A percentile compares a stretch with the other conserved stretches of the same genome.
These are phyloP conservation scores for Apostasia ramifera DNA, from an alignment of 106 monocot genomes.

Conservation along the genomic window DNA sequence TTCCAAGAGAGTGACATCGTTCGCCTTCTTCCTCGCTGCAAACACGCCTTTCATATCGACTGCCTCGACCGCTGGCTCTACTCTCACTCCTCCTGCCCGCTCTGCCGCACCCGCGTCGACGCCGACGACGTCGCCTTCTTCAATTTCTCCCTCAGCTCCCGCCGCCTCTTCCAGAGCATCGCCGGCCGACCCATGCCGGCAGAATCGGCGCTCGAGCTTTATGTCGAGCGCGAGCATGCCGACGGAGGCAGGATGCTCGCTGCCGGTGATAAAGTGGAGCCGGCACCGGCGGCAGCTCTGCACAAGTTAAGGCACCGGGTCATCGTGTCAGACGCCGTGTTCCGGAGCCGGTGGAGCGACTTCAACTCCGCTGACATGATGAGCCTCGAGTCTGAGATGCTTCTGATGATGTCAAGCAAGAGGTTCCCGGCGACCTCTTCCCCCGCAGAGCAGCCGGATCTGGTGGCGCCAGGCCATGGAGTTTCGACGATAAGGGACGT, in stretches of 20 bases:
- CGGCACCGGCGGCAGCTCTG: background rate
- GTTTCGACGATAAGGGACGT: constrained; percentile 19
- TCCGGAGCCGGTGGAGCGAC: constrained; percentile 85
- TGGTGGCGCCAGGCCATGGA: background rate
- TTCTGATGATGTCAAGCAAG: constrained; percentile 33
- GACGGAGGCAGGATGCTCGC: no score
- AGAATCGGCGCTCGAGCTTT: constrained; percentile 22
- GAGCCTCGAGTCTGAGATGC: constrained; percentile 68
- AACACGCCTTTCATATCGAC: constrained; percentile 71
- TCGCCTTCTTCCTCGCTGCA: constrained; percentile 65
- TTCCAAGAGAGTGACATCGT: constrained; percentile 53
- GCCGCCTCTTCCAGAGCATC: constrained; percentile 16
- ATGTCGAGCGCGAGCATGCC: constrained; percentile 42
- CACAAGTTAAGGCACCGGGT: constrained; percentile 69
- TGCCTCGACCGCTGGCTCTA: constrained; percentile 87
- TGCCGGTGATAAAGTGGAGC: no score
- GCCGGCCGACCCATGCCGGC: background rate
- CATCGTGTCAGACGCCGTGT: constrained; percentile 56
- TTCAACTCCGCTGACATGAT: constrained; percentile 70
- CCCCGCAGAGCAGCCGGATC: background rate
- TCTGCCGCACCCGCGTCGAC: constrained; percentile 52
- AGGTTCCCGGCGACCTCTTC: constrained; percentile 12
- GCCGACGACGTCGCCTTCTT: constrained; percentile 34
- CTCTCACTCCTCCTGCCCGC: constrained; percentile 60
- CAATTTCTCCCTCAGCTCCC: constrained; percentile 40